Base-by-base conservation (phyloP, 108 stramenopile genomes). In the Bacterosira constricta region DNA sequence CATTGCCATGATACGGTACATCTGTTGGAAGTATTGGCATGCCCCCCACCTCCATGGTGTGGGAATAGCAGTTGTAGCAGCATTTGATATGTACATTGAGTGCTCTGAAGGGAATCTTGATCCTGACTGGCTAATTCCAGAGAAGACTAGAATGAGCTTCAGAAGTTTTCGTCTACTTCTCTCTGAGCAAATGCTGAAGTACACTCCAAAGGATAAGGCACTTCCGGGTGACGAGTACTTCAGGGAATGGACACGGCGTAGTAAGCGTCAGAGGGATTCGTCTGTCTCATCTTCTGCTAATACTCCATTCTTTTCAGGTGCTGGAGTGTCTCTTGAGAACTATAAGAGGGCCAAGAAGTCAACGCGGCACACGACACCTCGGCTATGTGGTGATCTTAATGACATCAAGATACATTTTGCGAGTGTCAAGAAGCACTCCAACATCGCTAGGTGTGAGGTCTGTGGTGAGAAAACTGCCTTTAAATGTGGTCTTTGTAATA, bases 1-100 rank as follows among this genome's bases (percentile, higher is more conserved):
- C 18, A 62, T 42, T 44, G 23, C 18, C 20, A n/a, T 12, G 23
- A 62, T 35, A 7, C 23, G 27, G 38, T 62, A 62, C 42, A 30
- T 38, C 2, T 42, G 18, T 1, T 62, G 42, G 61, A 62, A 62
- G 11, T 44, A 20, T 25, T 62, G 61, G 61, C 42, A 62, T 18
- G 1, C 41, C 7, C 61, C 61, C 3, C 25, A 38, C 6, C 38
- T 42, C 1, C 61, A 62, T 62, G 61, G 18, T 2, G 6, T 25
- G 37, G 20, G 38, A 41, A 42, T 62, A 21, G 61, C 31, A 21
- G 23, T 42, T 17, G 61, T 42, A 18, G 36, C 27, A 4, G 35
- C 18, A 18, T 62, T 42, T 25, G 41, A 62, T 18, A 44, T 62
- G 27, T 62, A 62, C 61, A 7, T 2, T 1, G 61, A 62, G 17